Evolutionary conservation across 495 filamentous ascomycete genomes (phyloP), one percentile per base, ranked within the genome.

Genomic region (Penicillium soppii): DNA sequence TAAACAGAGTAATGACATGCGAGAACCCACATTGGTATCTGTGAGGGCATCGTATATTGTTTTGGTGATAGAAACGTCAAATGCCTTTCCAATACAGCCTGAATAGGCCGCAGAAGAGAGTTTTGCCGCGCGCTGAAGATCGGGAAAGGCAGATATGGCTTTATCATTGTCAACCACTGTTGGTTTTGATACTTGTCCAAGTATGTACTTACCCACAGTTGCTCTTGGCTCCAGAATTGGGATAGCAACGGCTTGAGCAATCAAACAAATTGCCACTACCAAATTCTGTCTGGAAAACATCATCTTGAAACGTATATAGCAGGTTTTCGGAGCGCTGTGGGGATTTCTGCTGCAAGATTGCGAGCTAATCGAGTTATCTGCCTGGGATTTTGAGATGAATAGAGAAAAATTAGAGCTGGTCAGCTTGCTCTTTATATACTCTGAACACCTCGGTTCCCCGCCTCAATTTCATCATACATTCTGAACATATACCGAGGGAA

Each of bases 51-150:
- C 54, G 21, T 56, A 26, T 13, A 70, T 59, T 10, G 53, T 46
- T 52, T 66, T 68, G 13, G 67, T 70, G 42, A 70, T 64, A 7
- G 51, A 67, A 15, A 68, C 55, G 53, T 70, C 67, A 21, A 70
- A 70, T 3, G 67, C 67, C 1, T 38, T 56, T 5, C 53, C 51
- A 12, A 12, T 47, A 30, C 65, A 70, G 35, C 63, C 65, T 4
- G 52, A 62, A 40, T 69, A 68, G 6, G 65, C 67, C 32, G 65
- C 67, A 9, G 67, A 70, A 5, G 67, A 67, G 4, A 70, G 57
- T n/a, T 70, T 36, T n/a, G 67, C 67, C 8, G 63, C 58, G 33
- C 67, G 58, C 13, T 51, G 53, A 20, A 70, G 52, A n/a, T 55
- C 52, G 6, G 44, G 7, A 20, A 58, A 70, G 7, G 54, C 59